phyloP scores from a whole-genome alignment of 495 filamentous ascomycete genomes.

The Margaritispora aquatica region DNA sequence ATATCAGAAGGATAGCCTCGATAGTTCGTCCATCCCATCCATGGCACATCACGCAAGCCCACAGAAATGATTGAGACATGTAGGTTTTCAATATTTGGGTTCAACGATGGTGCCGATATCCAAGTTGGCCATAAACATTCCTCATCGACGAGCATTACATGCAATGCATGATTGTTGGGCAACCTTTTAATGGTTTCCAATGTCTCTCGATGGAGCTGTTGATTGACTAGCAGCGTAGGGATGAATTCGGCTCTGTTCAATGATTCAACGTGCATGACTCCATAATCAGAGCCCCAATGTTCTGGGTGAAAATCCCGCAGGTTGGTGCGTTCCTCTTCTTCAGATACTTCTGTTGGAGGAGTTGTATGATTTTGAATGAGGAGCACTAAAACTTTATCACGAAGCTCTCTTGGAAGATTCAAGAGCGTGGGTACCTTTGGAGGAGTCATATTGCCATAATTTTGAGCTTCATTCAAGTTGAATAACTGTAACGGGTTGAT shows the following conservation, averaged over 20 bases:
- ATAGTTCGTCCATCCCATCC: not conserved
- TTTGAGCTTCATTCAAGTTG: too few relatives aligned
- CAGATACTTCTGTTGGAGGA: not conserved
- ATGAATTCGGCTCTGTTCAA: slow-evolving; percentile 1
- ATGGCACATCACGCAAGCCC: not conserved
- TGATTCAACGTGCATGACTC: not conserved
- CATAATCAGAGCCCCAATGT: not conserved
- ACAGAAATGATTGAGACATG: not conserved
- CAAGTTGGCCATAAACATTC: slow-evolving; percentile 1
- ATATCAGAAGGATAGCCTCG: too few relatives aligned
- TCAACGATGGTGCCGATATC: not conserved
- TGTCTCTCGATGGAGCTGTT: not conserved
- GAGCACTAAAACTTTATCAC: slow-evolving; percentile 4
- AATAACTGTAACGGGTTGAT: too few relatives aligned
- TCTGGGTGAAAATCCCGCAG: not conserved
- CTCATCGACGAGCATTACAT: not conserved
- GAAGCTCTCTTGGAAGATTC: slow-evolving; percentile 7
- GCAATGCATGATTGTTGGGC: not conserved
- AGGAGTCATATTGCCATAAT: too few relatives aligned
- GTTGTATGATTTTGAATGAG: not conserved
- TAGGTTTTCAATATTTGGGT: not conserved
- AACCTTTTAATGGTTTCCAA: not conserved
- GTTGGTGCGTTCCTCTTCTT: not conserved
- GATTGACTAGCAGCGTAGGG: slow-evolving; percentile 7
- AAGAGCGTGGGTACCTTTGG: too few relatives aligned